These are phyloP conservation scores for Botrytis galanthina DNA, from an alignment of 2,329 filamentous ascomycete species.

Conservation along the genomic window DNA sequence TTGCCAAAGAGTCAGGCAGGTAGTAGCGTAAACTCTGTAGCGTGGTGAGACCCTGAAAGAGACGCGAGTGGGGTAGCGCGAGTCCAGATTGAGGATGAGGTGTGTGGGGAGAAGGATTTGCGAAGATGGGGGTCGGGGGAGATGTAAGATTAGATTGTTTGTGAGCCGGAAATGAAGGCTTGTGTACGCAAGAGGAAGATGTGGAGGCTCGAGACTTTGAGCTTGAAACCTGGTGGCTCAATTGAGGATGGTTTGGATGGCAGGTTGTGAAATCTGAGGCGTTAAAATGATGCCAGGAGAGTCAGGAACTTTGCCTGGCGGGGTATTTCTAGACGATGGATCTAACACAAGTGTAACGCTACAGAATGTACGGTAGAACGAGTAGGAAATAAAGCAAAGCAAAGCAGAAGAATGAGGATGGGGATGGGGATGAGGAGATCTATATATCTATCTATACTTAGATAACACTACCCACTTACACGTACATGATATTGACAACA, in stretches of 20 bases:
- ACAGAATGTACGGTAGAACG: background rate
- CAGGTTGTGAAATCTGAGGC: background rate
- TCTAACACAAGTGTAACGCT: background rate
- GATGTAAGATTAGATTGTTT: background rate
- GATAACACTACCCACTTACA: background rate
- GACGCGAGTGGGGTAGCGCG: background rate
- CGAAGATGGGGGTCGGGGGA: background rate
- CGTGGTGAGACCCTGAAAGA: slow-evolving; percentile 2
- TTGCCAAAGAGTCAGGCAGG: slow-evolving; percentile 5
- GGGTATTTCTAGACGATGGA: slow-evolving; percentile 8
- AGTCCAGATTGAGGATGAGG: slow-evolving; percentile 5
- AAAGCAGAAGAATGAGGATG: background rate
- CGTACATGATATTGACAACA: background rate
- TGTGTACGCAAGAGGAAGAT: background rate
- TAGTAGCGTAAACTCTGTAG: background rate
- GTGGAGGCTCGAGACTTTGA: slow-evolving; percentile 9
- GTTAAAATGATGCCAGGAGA: background rate
- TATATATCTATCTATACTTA: slow-evolving; percentile 2
- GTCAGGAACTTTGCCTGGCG: background rate
- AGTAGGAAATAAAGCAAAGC: background rate
- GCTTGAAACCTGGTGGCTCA: background rate
- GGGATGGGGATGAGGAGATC: background rate
- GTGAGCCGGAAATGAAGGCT: background rate
- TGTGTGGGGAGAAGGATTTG: background rate
- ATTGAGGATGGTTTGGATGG: background rate